These are phyloP conservation scores for Colletotrichum magnum DNA, from an alignment of 2,329 filamentous ascomycete species.

Conservation along the genomic window DNA sequence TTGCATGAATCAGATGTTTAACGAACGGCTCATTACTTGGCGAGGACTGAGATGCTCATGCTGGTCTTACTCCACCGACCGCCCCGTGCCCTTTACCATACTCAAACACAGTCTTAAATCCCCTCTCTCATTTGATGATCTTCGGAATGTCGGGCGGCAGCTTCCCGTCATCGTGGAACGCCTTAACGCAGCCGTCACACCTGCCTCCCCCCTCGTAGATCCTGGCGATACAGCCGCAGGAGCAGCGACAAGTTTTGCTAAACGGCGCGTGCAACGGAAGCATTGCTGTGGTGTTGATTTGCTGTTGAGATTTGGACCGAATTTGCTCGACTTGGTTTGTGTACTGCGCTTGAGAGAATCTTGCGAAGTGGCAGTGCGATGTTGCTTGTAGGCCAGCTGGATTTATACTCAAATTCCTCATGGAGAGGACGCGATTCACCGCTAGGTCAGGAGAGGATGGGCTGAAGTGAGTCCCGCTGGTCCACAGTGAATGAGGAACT, in stretches of 20 bases:
- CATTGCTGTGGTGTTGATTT: background rate
- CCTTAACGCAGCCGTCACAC: conserved; percentile 6
- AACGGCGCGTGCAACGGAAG: background rate
- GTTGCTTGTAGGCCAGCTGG: too few species aligned
- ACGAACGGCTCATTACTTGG: too few species aligned
- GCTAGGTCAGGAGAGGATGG: too few species aligned
- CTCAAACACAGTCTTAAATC: background rate
- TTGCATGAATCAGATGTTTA: too few species aligned
- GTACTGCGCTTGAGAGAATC: too few species aligned
- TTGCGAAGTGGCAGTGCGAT: too few species aligned
- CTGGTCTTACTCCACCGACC: background rate
- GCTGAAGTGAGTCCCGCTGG: too few species aligned
- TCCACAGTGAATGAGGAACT: too few species aligned
- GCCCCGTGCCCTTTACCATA: too few species aligned
- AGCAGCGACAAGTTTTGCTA: background rate
- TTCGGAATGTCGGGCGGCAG: background rate
- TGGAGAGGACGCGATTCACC: too few species aligned
- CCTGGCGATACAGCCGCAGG: conserved; percentile 1
- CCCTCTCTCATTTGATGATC: background rate
- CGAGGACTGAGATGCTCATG: too few species aligned
- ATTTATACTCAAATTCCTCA: too few species aligned
- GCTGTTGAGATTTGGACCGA: background rate
- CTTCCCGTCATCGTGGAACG: background rate
- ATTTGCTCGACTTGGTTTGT: background rate
- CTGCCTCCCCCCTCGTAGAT: background rate